Percentiles rank a stretch among this genome's conserved stretches.
Evolutionary conservation across 306 rosid genomes (phyloP).

Genomic region (Dalbergia cochinchinensis): DNA sequence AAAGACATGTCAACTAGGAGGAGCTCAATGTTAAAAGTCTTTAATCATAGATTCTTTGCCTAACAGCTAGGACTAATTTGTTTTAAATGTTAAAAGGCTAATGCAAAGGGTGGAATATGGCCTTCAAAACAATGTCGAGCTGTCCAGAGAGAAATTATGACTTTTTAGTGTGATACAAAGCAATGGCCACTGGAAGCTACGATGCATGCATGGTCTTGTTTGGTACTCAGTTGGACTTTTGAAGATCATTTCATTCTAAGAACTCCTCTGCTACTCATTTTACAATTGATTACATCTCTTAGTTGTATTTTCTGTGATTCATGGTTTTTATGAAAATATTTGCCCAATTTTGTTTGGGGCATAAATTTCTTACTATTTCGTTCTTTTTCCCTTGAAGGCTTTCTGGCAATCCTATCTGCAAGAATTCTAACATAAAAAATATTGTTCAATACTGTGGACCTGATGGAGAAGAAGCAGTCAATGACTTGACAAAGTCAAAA

Average conservation of each 20-base stretch:
- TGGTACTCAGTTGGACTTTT: neutral
- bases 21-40: no score
- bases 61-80: no score
- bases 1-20: no score
- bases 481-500: slow-evolving; percentile 43
- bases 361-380: slow-evolving; percentile 31
- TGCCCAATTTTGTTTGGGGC: slow-evolving; percentile 21
- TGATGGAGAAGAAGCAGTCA: slow-evolving; percentile 39
- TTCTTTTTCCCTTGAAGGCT: slow-evolving; percentile 62
- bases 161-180: no score
- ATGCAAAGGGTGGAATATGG: no score
- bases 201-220: neutral
- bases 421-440: slow-evolving; percentile 51
- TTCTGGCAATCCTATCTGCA: slow-evolving; percentile 85
- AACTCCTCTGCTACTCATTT: neutral
- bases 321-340: slow-evolving; percentile 23
- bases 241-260: neutral
- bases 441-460: slow-evolving; percentile 63
- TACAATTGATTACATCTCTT: neutral
- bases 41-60: no score
- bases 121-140: no score
- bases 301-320: slow-evolving; percentile 1
- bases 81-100: no score
- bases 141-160: neutral
- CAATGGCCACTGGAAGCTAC: no score